Conservation (phyloP, 2,329 filamentous ascomycete genomes). For the Talaromyces sp. region DNA sequence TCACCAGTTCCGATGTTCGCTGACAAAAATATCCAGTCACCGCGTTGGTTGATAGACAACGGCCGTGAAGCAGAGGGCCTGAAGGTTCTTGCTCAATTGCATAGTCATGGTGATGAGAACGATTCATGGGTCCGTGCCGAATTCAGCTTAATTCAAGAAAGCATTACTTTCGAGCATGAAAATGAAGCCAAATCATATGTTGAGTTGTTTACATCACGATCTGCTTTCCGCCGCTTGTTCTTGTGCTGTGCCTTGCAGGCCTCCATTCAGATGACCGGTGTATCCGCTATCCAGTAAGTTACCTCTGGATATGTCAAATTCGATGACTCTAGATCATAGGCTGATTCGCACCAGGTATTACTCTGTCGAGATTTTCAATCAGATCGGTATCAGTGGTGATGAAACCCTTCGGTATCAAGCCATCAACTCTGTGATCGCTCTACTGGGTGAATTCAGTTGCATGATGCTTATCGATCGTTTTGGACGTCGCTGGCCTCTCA, state of each 20-base stretch:
- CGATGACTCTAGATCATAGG: not conserved
- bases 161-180: constrained; percentile 64
- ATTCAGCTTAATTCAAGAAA: constrained; percentile 67
- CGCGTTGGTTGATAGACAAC: constrained; percentile 73
- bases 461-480: constrained; percentile 64
- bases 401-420: constrained; percentile 72
- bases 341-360: constrained; percentile 53
- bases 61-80: constrained; percentile 64
- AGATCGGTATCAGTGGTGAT: constrained; percentile 65
- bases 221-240: constrained; percentile 69
- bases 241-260: constrained; percentile 68
- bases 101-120: constrained; percentile 63
- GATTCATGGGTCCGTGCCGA: constrained; percentile 71
- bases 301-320: not conserved
- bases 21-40: constrained; percentile 40
- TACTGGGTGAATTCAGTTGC: constrained; percentile 66
- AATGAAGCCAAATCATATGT: constrained; percentile 66
- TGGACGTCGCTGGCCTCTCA: constrained; percentile 70
- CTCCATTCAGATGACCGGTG: constrained; percentile 72
- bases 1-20: not conserved
- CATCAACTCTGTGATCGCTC: constrained; percentile 68
- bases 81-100: constrained; percentile 64
- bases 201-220: constrained; percentile 65
- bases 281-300: constrained; percentile 63
- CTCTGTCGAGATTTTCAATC: constrained; percentile 62